Conservation (phyloP, 805 yeast species). For the Starmerella riodocensis region DNA sequence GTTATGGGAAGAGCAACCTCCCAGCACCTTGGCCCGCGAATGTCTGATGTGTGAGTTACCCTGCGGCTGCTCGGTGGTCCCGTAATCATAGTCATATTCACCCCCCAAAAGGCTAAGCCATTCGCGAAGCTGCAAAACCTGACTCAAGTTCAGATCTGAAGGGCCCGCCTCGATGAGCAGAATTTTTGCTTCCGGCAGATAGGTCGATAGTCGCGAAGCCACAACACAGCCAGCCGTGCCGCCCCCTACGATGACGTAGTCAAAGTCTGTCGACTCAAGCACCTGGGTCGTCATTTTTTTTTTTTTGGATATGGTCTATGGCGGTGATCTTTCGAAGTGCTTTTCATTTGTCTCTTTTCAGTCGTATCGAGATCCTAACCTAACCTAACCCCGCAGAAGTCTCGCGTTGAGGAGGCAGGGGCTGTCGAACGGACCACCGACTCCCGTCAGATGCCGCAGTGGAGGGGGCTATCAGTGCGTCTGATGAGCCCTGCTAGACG, state of each 20-base stretch:
- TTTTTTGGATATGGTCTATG: too few relatives aligned
- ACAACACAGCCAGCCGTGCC: constrained; percentile 28
- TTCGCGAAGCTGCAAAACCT: constrained; percentile 11
- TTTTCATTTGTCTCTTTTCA: background rate
- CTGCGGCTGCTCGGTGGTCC: constrained; percentile 21
- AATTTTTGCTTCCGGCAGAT: constrained; percentile 23
- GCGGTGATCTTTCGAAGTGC: too few relatives aligned
- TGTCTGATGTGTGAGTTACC: constrained; percentile 17
- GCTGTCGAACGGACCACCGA: too few relatives aligned
- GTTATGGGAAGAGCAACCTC: constrained; percentile 28
- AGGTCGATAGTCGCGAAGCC: constrained; percentile 27
- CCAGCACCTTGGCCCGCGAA: constrained; percentile 28
- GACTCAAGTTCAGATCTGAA: constrained; percentile 6
- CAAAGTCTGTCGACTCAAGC: constrained; percentile 8
- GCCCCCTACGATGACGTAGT: constrained; percentile 25
- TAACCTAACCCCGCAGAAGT: too few relatives aligned
- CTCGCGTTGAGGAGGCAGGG: too few relatives aligned
- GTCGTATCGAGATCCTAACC: too few relatives aligned
- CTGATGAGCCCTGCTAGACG: too few relatives aligned
- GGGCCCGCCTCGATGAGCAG: constrained; percentile 28
- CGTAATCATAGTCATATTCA: constrained; percentile 27
- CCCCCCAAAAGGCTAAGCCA: constrained; percentile 22
- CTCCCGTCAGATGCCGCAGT: too few relatives aligned
- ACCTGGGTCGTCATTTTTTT: constrained; percentile 3
- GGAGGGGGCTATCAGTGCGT: too few relatives aligned